phyloP scores from a whole-genome alignment of 805 yeast species.

The Grigorovia transvaalensis region DNA sequence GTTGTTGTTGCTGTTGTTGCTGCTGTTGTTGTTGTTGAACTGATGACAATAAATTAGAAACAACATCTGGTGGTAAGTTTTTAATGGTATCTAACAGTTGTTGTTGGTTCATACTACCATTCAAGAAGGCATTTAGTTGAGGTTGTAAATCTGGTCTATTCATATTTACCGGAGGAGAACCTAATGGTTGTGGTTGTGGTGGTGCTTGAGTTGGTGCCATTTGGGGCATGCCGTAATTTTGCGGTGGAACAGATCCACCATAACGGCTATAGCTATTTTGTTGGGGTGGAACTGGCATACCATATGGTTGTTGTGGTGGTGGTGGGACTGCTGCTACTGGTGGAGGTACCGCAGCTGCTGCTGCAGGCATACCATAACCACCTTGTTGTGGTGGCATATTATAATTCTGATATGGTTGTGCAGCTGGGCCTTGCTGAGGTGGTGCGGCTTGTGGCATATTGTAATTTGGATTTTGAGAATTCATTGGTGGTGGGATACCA shows the following conservation, averaged over 20 bases:
- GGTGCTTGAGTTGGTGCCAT: constrained; percentile 6
- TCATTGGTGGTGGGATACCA: constrained; percentile 3
- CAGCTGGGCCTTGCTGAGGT: background rate
- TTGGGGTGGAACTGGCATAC: constrained; percentile 11
- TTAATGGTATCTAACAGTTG: constrained; percentile 27
- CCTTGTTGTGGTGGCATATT: constrained; percentile 15
- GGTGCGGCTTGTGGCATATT: background rate
- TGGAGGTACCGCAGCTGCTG: constrained; percentile 6
- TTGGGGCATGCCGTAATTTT: background rate
- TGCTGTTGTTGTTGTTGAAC: constrained; percentile 26
- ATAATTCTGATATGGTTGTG: background rate
- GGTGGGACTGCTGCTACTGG: background rate
- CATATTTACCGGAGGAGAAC: constrained; percentile 13
- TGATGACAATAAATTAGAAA: constrained; percentile 22
- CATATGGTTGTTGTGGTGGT: constrained; percentile 11
- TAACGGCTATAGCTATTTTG: constrained; percentile 18
- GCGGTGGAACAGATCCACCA: constrained; percentile 2
- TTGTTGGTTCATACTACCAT: constrained; percentile 23
- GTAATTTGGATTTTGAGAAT: background rate
- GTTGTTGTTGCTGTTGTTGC: constrained; percentile 26
- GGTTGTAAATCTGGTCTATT: constrained; percentile 19
- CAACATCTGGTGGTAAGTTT: constrained; percentile 28
- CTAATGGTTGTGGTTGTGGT: constrained; percentile 5
- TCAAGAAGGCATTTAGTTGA: constrained; percentile 18
- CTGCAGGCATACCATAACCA: constrained; percentile 1